These are phyloP conservation scores for Cyclocybe cylindracea DNA, from an alignment of 768 basidiomycete species.

Conservation along the genomic window DNA sequence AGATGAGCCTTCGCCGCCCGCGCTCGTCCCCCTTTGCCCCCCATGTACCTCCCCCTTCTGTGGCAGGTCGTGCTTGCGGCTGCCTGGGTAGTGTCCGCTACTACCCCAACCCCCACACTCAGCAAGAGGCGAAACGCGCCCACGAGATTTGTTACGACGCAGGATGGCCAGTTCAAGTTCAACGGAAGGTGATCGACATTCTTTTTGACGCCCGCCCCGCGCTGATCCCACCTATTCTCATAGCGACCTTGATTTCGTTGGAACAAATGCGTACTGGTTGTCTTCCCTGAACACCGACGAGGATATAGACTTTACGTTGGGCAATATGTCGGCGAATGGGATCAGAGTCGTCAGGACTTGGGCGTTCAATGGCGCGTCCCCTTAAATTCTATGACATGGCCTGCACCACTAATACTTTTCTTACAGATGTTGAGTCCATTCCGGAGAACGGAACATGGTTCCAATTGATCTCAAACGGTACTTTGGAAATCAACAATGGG, in stretches of 20 bases:
- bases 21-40: slow-evolving; percentile 19
- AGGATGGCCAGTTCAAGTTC: slow-evolving; percentile 47
- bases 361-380: slow-evolving; percentile 65
- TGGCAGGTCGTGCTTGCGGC: slow-evolving; percentile 27
- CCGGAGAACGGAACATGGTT: slow-evolving; percentile 65
- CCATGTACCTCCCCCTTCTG: slow-evolving; percentile 33
- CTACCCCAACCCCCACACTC: slow-evolving; percentile 31
- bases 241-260: slow-evolving; percentile 30
- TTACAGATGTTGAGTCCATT: slow-evolving; percentile 50
- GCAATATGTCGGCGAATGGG: slow-evolving; percentile 55
- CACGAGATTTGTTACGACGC: slow-evolving; percentile 45
- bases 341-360: slow-evolving; percentile 65
- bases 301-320: slow-evolving; percentile 60
- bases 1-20: slow-evolving; percentile 22
- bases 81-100: slow-evolving; percentile 34
- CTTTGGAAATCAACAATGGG: slow-evolving; percentile 54
- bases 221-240: slow-evolving; percentile 5
- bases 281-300: slow-evolving; percentile 48
- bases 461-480: slow-evolving; percentile 58
- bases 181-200: slow-evolving; percentile 48
- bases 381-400: slow-evolving; percentile 1
- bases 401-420: background rate
- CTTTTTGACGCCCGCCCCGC: background rate
- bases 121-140: slow-evolving; percentile 25
- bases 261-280: slow-evolving; percentile 74